phyloP scores from a whole-genome alignment of 2,329 filamentous ascomycete genomes.

The Zelopaecilomyces penicillatus region DNA sequence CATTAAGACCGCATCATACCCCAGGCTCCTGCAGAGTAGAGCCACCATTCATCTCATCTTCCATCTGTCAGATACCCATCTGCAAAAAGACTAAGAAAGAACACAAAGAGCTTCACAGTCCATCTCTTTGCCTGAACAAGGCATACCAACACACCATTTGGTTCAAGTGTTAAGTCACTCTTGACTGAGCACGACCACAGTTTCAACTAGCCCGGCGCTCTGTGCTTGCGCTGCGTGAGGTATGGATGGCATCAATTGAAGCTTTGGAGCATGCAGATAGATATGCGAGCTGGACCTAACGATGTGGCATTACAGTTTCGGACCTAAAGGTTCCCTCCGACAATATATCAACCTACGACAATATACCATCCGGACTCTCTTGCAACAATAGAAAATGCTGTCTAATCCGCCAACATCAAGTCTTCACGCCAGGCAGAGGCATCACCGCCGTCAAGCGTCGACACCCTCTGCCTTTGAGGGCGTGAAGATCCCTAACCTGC shows the following conservation, averaged over 20 bases:
- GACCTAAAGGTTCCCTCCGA: conserved; percentile 43
- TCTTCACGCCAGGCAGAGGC: conserved; percentile 52
- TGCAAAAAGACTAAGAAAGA: not conserved
- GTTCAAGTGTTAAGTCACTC: conserved; percentile 28
- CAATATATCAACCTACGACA: conserved; percentile 43
- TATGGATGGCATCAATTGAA: conserved; percentile 27
- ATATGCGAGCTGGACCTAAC: conserved; percentile 4
- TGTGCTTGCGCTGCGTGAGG: conserved; percentile 81
- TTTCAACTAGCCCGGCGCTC: conserved; percentile 59
- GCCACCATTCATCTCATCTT: not conserved
- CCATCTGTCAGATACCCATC: not conserved
- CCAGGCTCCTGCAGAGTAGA: conserved; percentile 3
- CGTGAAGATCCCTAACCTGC: conserved; percentile 59
- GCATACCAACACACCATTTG: conserved; percentile 14
- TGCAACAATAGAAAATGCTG: conserved; percentile 60
- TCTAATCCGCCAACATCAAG: conserved; percentile 62
- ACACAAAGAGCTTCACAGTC: conserved; percentile 13
- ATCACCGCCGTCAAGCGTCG: conserved; percentile 79
- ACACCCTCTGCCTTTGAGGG: conserved; percentile 72
- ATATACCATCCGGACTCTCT: conserved; percentile 57
- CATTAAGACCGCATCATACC: conserved; percentile 6
- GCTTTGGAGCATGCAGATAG: not conserved
- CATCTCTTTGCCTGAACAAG: conserved; percentile 24
- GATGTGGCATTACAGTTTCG: conserved; percentile 27
- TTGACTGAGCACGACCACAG: conserved; percentile 41